These are phyloP conservation scores for Chaetoscypha palmicola DNA, from an alignment of 2,329 filamentous ascomycete genomes.

Conservation along the genomic window DNA sequence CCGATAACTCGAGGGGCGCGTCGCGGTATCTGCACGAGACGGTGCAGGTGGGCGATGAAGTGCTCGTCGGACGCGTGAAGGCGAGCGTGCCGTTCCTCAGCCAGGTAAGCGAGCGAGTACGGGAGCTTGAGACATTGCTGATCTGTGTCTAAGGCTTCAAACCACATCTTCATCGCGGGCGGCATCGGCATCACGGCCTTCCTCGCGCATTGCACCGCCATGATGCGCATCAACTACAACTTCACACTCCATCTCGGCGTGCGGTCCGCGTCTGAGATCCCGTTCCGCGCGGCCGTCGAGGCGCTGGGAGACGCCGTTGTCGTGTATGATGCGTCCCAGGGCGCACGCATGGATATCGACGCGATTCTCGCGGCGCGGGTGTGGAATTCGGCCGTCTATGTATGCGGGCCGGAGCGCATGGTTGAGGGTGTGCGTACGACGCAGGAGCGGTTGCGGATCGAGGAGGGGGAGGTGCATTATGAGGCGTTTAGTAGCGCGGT, in stretches of 20 bases:
- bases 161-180: conserved; percentile 56
- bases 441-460: conserved; percentile 37
- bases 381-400: conserved; percentile 53
- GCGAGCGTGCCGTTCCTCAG: no score
- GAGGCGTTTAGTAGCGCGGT: conserved; percentile 51
- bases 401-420: conserved; percentile 52
- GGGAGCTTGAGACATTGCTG: no score
- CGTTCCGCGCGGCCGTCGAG: conserved; percentile 44
- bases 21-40: conserved; percentile 50
- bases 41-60: conserved; percentile 39
- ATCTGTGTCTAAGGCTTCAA: no score
- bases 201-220: conserved; percentile 40
- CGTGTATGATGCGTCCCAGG: conserved; percentile 46
- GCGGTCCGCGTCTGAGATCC: conserved; percentile 43
- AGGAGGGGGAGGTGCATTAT: conserved; percentile 48
- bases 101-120: no score
- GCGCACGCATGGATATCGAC: conserved; percentile 45
- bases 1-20: conserved; percentile 48
- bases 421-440: conserved; percentile 44
- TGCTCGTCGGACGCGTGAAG: conserved; percentile 48
- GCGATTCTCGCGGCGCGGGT: conserved; percentile 39
- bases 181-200: conserved; percentile 64
- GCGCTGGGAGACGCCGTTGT: conserved; percentile 36
- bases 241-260: conserved; percentile 54
- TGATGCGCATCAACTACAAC: conserved; percentile 40